Percentiles rank a stretch among this genome's conserved stretches.
Evolutionary conservation across 768 basidiomycete genomes (phyloP).

Genomic region (Agrocybe chaxingu): DNA sequence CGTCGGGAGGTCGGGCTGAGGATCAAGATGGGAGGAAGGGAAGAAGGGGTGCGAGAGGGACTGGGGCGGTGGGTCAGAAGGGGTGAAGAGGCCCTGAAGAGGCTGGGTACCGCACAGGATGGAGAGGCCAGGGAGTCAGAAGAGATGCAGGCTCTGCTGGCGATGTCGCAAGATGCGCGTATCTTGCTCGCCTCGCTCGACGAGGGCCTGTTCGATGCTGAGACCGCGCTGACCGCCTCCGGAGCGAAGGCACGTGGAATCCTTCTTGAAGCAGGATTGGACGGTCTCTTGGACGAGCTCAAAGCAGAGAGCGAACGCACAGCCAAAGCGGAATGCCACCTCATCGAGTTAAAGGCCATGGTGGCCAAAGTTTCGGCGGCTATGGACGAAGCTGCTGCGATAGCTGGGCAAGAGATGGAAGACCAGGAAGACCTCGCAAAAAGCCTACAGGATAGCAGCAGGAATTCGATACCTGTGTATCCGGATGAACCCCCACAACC

Average conservation of each 20-base stretch:
- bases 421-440: no score
- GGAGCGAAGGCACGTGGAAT: constrained; percentile 54
- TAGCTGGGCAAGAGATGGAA: no score
- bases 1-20: constrained; percentile 67
- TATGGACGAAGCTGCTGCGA: neutral
- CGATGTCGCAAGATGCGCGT: constrained; percentile 23
- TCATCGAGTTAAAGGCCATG: constrained; percentile 15
- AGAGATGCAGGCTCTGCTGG: constrained; percentile 11
- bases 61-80: constrained; percentile 56
- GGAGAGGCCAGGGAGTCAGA: constrained; percentile 22
- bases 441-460: no score
- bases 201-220: constrained; percentile 21
- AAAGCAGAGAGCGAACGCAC: constrained; percentile 51
- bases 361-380: neutral
- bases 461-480: no score
- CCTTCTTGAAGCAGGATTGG: constrained; percentile 46
- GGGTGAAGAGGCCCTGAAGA: constrained; percentile 38
- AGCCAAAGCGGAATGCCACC: constrained; percentile 36
- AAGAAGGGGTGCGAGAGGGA: constrained; percentile 55
- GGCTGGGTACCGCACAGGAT: constrained; percentile 15
- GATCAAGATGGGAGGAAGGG: constrained; percentile 59
- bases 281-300: constrained; percentile 54
- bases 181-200: constrained; percentile 23
- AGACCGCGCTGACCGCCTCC: constrained; percentile 22
- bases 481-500: no score